Conservation (phyloP, 23 red algal species). For the Gracilariopsis chorda region DNA sequence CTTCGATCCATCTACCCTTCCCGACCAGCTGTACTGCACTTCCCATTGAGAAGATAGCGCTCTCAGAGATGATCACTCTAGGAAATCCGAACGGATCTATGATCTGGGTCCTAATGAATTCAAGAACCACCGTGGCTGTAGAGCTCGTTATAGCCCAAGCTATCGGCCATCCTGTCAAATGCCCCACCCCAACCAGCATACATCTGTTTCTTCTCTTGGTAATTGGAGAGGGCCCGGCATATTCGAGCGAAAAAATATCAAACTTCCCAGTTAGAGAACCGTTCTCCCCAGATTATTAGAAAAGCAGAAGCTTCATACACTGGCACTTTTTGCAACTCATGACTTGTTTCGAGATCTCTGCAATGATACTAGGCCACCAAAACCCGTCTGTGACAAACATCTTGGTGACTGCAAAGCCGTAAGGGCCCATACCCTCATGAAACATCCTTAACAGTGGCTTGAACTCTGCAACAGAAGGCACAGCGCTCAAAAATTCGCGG, state of each 20-base stretch:
- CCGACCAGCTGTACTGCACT: not conserved
- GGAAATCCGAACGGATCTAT: not conserved
- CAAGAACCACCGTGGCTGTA: not conserved
- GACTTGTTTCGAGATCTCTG: not conserved
- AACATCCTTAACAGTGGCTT: not conserved
- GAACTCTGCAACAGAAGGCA: no score
- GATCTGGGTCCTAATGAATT: not conserved
- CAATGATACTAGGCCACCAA: not conserved
- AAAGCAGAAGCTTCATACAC: no score
- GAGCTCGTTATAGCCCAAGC: not conserved
- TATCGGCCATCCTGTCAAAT: not conserved
- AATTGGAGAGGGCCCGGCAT: not conserved
- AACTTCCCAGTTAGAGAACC: not conserved
- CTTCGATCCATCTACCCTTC: not conserved
- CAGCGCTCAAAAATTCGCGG: no score
- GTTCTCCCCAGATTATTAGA: no score
- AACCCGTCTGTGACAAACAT: not conserved
- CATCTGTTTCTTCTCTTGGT: not conserved
- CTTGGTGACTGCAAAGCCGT: not conserved
- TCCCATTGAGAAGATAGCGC: not conserved
- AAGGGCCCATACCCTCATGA: not conserved
- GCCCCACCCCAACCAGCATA: not conserved
- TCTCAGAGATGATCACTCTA: not conserved
- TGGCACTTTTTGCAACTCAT: not conserved
- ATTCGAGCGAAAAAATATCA: not conserved